Conservation (phyloP, 163 green algal species). For the Scenedesmus sp. region DNA sequence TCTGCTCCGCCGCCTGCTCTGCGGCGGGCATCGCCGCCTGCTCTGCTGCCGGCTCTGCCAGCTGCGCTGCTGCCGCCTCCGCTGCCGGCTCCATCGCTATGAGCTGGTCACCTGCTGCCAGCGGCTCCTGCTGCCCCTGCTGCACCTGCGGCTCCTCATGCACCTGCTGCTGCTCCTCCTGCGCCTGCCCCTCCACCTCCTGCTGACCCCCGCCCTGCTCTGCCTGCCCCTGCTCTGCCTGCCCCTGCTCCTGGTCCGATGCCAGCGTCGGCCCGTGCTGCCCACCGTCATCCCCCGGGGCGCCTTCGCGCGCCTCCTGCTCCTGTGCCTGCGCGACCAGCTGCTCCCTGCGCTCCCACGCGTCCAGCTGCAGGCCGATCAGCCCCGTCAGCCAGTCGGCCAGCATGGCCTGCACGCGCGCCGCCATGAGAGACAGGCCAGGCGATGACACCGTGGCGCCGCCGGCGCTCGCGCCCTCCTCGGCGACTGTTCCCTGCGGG, state of each 20-base stretch:
- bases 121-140: background rate
- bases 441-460: too few relatives aligned
- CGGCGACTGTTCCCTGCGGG: too few relatives aligned
- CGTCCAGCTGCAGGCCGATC: background rate
- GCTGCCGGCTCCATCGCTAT: background rate
- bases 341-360: background rate
- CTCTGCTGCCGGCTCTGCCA: slow-evolving; percentile 7
- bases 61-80: background rate
- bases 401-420: background rate
- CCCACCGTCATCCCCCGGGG: background rate
- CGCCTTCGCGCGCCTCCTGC: background rate
- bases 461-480: too few relatives aligned
- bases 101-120: background rate
- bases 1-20: background rate
- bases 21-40: too few relatives aligned
- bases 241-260: slow-evolving; percentile 5
- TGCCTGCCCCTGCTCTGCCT: background rate
- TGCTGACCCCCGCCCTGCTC: slow-evolving; percentile 24
- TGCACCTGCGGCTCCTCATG: slow-evolving; percentile 9
- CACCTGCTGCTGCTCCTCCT: slow-evolving; percentile 35
- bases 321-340: background rate
- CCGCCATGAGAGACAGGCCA: background rate
- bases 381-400: background rate
- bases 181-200: slow-evolving; percentile 4
- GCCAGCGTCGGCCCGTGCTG: background rate